Evolutionary conservation across 805 yeast genomes (phyloP), one percentile per base, ranked within the genome.

Genomic region (Saturnispora mendoncae): DNA sequence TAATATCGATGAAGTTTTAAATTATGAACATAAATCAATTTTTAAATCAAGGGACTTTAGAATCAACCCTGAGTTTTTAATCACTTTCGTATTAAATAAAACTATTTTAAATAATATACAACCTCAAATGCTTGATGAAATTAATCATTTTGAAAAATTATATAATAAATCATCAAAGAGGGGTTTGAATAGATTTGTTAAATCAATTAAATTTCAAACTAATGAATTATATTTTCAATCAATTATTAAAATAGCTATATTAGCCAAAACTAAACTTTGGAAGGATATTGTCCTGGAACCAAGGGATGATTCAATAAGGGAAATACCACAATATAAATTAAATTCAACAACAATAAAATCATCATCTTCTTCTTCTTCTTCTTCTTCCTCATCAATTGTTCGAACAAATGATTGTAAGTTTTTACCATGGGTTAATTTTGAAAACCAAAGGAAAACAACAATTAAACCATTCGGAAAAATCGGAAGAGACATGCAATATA

Each of bases 211-310:
- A 28, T 50, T 45, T 23, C 27, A 12, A 19, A 8, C 13, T 27
- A 37, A n/a, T 21, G 25, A 27, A 29, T 13, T 25, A 14, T 21
- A 37, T 26, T 36, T 45, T n/a, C 41, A 45, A n/a, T 45, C 41
- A 24, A 40, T 36, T 10, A 32, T 62, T 4, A 65, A 60, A 36
- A 49, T 74, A 18, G 71, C 72, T 1, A 52, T 63, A 7, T 42
- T 64, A 14, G 64, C 74, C 3, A 59, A 74, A 41, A 74, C 73
- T 34, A 69, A 72, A 51, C 55, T 76, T 35, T 75, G 79, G 79
- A 62, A 65, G 28, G 65, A 63, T 38, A 77, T 76, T 13, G 64
- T 76, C 4, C 53, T 77, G 25, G 68, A 71, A 4, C 79, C 81
- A 19, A 60, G 80, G 33, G 43, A 47, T 2, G 83, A 76, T 35